A percentile compares a stretch with the other conserved stretches of the same genome.
Evolutionary conservation across 1,284 basidiomycete species (phyloP).

Genomic region (Ceratobasidium sp.): DNA sequence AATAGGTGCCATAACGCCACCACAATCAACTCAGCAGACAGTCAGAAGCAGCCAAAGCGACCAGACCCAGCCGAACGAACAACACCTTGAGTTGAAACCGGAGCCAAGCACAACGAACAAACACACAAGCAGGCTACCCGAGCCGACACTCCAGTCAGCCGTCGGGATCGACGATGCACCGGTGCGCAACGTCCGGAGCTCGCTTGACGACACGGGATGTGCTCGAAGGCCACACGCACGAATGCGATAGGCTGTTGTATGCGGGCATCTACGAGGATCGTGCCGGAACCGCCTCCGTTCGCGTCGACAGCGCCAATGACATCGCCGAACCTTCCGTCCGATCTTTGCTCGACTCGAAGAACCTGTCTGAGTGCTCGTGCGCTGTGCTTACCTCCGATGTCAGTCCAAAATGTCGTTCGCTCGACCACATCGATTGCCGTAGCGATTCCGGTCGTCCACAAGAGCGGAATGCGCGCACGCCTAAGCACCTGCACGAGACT

Average conservation of each 20-base stretch:
- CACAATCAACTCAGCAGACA: constrained; percentile 9
- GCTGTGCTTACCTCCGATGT: neutral
- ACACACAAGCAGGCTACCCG: no score
- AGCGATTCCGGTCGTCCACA: neutral
- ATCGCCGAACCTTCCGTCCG: constrained; percentile 45
- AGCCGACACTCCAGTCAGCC: neutral
- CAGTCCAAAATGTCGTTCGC: neutral
- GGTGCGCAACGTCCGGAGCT: neutral
- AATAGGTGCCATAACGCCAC: constrained; percentile 50
- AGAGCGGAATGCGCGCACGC: neutral
- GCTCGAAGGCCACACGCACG: constrained; percentile 6
- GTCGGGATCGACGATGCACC: neutral
- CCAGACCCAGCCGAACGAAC: neutral
- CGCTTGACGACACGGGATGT: constrained; percentile 8
- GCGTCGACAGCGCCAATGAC: constrained; percentile 46
- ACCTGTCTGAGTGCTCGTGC: neutral
- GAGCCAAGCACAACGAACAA: neutral
- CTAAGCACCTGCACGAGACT: neutral
- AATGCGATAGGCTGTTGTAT: constrained; percentile 13
- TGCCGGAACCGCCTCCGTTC: neutral
- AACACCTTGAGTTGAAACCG: neutral
- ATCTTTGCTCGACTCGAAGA: neutral
- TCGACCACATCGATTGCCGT: neutral
- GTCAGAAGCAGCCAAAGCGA: constrained; percentile 39
- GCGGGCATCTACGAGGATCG: constrained; percentile 5